phyloP scores from a whole-genome alignment of 2,329 filamentous ascomycete species.

The Penicillium vulpinum region DNA sequence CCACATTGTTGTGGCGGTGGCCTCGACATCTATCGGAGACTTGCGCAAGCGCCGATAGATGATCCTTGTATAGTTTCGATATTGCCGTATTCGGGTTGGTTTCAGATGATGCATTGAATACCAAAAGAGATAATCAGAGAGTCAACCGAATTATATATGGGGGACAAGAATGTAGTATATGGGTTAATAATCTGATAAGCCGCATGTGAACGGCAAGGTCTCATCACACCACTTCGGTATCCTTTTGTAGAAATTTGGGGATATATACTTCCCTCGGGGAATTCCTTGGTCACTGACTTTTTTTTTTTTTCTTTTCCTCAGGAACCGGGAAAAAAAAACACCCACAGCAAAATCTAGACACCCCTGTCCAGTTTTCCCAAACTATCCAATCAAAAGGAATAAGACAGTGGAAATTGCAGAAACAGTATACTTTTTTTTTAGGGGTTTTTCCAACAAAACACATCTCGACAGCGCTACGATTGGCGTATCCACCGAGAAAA shows the following conservation, averaged over 20 bases:
- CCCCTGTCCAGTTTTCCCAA: neutral
- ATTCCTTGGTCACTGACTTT: neutral
- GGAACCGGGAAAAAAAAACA: neutral
- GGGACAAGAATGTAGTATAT: constrained; percentile 18
- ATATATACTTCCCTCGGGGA: constrained; percentile 6
- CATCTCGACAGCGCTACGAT: constrained; percentile 9
- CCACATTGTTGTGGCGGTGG: constrained; percentile 31
- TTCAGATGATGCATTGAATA: constrained; percentile 4
- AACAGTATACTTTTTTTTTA: neutral
- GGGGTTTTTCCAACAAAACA: too few relatives aligned
- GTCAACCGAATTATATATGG: constrained; percentile 6
- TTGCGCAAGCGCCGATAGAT: constrained; percentile 9
- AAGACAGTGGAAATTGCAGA: constrained; percentile 5
- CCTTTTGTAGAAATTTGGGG: neutral
- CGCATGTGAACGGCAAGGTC: constrained; percentile 9
- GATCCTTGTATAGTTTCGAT: constrained; percentile 14
- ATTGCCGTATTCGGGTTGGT: constrained; percentile 11
- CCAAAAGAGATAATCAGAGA: neutral
- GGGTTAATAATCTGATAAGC: constrained; percentile 20
- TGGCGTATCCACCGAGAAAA: constrained; percentile 19
- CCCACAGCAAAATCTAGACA: neutral
- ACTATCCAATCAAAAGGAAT: neutral
- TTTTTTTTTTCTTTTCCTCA: too few relatives aligned
- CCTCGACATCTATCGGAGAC: constrained; percentile 33
- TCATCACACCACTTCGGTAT: neutral